These are phyloP conservation scores for Cercis canadensis DNA, from an alignment of 306 rosid genomes.

Conservation along the genomic window DNA sequence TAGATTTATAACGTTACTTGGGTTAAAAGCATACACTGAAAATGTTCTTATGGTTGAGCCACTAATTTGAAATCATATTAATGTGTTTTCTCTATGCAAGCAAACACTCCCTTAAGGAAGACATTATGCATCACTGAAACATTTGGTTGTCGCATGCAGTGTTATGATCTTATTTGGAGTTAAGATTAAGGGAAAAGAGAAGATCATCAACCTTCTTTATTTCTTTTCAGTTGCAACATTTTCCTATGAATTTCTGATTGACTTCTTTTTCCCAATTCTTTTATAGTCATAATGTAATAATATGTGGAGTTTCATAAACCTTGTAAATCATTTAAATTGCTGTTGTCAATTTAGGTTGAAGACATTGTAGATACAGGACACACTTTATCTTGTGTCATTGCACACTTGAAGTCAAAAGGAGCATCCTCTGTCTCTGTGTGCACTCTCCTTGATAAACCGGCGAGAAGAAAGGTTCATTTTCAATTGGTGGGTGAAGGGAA, in stretches of 20 bases:
- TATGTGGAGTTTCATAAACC: neutral
- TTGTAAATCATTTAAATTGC: neutral
- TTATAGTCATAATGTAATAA: neutral
- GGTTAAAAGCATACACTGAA: too few relatives aligned
- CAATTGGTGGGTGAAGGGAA: slow-evolving; percentile 51
- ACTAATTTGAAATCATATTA: neutral
- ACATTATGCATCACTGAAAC: too few relatives aligned
- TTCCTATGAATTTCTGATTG: neutral
- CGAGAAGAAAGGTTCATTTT: slow-evolving; percentile 68
- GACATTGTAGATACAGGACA: slow-evolving; percentile 87
- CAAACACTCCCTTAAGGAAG: slow-evolving; percentile 6
- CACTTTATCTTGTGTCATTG: slow-evolving; percentile 60
- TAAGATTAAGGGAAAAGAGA: neutral
- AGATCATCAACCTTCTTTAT: neutral
- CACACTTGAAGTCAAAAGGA: slow-evolving; percentile 48
- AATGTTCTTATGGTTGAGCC: neutral
- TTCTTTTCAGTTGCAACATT: slow-evolving; percentile 1
- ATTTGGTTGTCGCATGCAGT: neutral
- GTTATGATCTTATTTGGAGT: neutral
- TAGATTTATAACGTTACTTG: too few relatives aligned
- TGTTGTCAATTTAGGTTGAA: slow-evolving; percentile 64
- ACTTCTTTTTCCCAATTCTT: neutral
- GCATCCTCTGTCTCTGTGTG: slow-evolving; percentile 80
- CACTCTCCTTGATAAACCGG: slow-evolving; percentile 84
- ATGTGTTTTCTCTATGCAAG: neutral